Base-by-base conservation (phyloP, 2,329 filamentous ascomycete species). In the Pseudogymnoascus sp. region DNA sequence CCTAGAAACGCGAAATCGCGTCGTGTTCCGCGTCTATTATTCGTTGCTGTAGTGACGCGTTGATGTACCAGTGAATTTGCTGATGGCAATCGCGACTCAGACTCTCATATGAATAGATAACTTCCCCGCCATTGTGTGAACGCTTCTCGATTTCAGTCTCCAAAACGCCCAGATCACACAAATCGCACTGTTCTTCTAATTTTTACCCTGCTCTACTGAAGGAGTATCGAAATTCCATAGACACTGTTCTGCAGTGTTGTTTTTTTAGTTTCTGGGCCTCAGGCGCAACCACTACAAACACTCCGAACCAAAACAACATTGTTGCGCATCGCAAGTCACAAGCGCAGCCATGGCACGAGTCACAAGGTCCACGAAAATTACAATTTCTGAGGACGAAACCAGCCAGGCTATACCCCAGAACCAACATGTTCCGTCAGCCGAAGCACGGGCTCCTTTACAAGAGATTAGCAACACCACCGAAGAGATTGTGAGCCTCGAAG, bases 321-420 rank as follows among this genome's bases (percentile, higher is more conserved):
- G 6, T 12, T 55, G 29, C 15, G 48, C 15, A n/a, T 55, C 48
- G 5, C 48, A 55, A 55, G 35, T n/a, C 35, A 12, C 35, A 35
- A 62, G 59, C 63, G 64, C 48, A 55, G 70, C 62, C 55, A 73
- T 73, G 71, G 63, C 69, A 65, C 66, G 71, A 67, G 66, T 70
- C 39, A 72, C 71, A 39, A 65, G 71, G 36, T 71, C 71, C 51
- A 67, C 62, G 58, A 70, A 67, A 64, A 65, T 72, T 63, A 64
- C 66, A 29, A 68, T 71, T 58, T 63, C 64, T 25, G 70, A 72
- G 65, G 71, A 72, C 59, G 48, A 33, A 55, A 55, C 48, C 48
- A 55, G 48, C 48, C 48, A 55, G 48, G 17, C 48, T n/a, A 55
- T 55, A 55, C 48, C 48, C 48, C 48, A 55, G 29, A 55, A 33